phyloP scores from a whole-genome alignment of 306 rosid genomes.

The Crataegus laevigata region DNA sequence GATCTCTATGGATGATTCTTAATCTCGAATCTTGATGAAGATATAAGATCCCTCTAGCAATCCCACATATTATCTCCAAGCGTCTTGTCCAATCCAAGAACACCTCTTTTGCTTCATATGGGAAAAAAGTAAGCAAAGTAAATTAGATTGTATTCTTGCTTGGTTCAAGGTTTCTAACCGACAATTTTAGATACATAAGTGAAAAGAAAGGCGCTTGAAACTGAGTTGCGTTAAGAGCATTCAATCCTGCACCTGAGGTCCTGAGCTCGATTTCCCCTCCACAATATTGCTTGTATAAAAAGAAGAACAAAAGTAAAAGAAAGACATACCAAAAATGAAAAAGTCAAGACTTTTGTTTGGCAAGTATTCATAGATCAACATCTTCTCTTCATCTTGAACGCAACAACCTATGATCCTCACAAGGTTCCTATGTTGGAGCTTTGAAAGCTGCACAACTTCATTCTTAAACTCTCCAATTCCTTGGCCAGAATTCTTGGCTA shows the following conservation, averaged over 20 bases:
- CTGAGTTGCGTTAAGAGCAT: not conserved
- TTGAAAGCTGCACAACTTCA: constrained; percentile 49
- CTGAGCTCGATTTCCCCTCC: too few relatives aligned
- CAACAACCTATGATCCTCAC: constrained; percentile 54
- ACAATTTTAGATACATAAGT: not conserved
- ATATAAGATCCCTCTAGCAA: constrained; percentile 45
- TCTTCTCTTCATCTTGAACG: constrained; percentile 39
- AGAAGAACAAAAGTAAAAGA: not conserved
- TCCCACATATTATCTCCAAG: constrained; percentile 26
- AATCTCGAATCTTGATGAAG: too few relatives aligned
- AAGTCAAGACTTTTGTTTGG: constrained; percentile 47
- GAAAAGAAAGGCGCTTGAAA: not conserved
- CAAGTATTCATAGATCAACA: constrained; percentile 55
- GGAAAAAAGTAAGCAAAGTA: not conserved
- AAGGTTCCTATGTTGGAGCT: constrained; percentile 67
- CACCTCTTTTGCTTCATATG: constrained; percentile 4
- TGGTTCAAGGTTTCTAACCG: not conserved
- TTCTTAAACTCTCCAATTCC: constrained; percentile 56
- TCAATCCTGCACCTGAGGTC: not conserved
- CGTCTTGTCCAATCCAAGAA: constrained; percentile 39
- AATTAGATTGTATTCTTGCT: not conserved
- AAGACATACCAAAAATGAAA: constrained; percentile 39
- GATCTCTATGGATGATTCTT: constrained; percentile 41
- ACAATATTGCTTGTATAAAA: not conserved
- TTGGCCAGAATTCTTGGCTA: constrained; percentile 48